phyloP scores from a whole-genome alignment of 768 basidiomycete species.

The Russula virescens region DNA sequence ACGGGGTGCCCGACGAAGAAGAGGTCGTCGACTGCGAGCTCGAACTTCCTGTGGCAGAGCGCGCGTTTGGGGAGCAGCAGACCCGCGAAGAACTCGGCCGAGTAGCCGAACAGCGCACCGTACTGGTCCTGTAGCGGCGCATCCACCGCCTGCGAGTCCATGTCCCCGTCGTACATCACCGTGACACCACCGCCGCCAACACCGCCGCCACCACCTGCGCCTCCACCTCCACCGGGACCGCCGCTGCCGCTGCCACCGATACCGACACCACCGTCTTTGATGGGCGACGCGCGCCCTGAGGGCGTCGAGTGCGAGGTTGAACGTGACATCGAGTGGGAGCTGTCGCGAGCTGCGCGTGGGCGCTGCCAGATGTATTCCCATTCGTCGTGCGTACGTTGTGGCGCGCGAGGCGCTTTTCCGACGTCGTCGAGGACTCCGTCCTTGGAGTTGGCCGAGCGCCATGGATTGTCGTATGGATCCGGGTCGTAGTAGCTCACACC shows the following conservation, averaged over 20 bases:
- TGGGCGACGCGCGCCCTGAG: conserved; percentile 49
- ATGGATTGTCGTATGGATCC: conserved; percentile 64
- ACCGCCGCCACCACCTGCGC: not conserved
- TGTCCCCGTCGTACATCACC: conserved; percentile 30
- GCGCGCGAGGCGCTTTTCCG: conserved; percentile 23
- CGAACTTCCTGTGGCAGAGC: conserved; percentile 92
- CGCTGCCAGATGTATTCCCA: conserved; percentile 62
- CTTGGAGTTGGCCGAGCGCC: conserved; percentile 54
- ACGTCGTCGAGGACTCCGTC: conserved; percentile 32
- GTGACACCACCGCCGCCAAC: conserved; percentile 10
- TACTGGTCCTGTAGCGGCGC: conserved; percentile 42
- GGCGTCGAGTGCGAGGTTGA: conserved; percentile 30
- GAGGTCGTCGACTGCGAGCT: conserved; percentile 85
- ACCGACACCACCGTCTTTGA: conserved; percentile 33
- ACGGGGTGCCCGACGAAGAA: conserved; percentile 96
- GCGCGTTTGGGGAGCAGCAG: conserved; percentile 71
- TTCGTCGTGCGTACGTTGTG: conserved; percentile 26
- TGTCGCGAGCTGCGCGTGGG: conserved; percentile 43
- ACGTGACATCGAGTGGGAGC: conserved; percentile 48
- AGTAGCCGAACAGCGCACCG: conserved; percentile 71
- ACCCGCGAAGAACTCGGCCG: conserved; percentile 72
- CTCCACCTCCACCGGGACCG: not conserved
- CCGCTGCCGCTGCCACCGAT: not conserved
- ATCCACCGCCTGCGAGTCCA: conserved; percentile 24
- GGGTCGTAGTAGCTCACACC: conserved; percentile 37